Base-by-base conservation (phyloP, 148 eudicot genomes). In the Suaeda aralocaspica region DNA sequence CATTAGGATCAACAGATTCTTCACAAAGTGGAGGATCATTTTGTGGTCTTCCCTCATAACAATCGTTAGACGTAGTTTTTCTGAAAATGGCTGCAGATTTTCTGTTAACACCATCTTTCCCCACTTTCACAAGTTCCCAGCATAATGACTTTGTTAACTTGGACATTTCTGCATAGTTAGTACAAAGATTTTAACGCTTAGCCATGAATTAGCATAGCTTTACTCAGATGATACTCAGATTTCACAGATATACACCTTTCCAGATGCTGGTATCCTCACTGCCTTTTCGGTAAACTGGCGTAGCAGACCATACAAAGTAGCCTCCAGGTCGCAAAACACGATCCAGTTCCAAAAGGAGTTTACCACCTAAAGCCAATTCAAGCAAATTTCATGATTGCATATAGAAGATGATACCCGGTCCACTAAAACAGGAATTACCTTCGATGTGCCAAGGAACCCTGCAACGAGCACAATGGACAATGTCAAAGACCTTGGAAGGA, bases 241-340 rank as follows among this genome's bases (percentile, higher is more conserved):
- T 71, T 18, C 57, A 45, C 58, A 36, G 21, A 61, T 42, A 2
- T 2, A 16, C 21, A 87, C 91, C 91, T 82, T 78, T 76, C 95
- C 91, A 86, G 55, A 89, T 87, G 73, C 78, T 83, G 59, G 70
- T 75, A 73, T 87, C 80, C 69, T 84, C 91, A 5, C 79, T 50
- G 9, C 51, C 72, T 50, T 82, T 84, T 36, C 81, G 82, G 76
- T 89, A 89, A 71, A 89, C 87, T 41, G 95, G 95, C 63, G 95
- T 89, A 66, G 95, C 95, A 66, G 91, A 87, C 95, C 95, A 89
- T 33, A 89, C 82, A 75, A 89, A 87, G 83, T 83, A 83, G 31
- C 95, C 95, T 79, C 95, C 95, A 80, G 91, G 89, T 45, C 95
- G 77, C 81, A 89, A 51, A 24, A 87, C 73, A 73, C 95, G 89